Percentiles rank a stretch among this genome's conserved stretches.
These are phyloP conservation scores for Volvariella volvacea DNA, from an alignment of 1,284 basidiomycete genomes.

Conservation along the genomic window DNA sequence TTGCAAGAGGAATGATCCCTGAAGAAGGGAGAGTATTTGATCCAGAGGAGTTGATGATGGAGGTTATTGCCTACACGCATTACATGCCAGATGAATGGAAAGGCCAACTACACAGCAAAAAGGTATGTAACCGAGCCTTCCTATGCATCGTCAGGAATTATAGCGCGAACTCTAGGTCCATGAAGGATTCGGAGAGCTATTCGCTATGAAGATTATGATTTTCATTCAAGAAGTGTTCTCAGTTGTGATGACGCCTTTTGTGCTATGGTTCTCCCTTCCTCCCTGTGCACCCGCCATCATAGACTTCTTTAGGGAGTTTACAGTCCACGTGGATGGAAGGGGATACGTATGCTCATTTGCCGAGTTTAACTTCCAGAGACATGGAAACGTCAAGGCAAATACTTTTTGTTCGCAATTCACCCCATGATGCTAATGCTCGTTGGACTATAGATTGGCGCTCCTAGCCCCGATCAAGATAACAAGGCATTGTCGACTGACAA, in stretches of 20 bases:
- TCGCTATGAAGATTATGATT: conserved; percentile 82
- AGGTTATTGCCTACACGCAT: conserved; percentile 90
- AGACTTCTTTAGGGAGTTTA: conserved; percentile 96
- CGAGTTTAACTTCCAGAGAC: conserved; percentile 93
- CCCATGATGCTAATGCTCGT: conserved; percentile 37
- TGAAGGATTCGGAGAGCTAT: conserved; percentile 82
- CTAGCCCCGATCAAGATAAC: conserved; percentile 67
- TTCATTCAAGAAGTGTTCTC: conserved; percentile 87
- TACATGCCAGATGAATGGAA: conserved; percentile 95
- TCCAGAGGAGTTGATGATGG: conserved; percentile 86
- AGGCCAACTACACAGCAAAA: conserved; percentile 82
- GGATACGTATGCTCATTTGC: conserved; percentile 98
- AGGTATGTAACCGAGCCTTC: conserved; percentile 40
- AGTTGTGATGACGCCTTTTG: conserved; percentile 90
- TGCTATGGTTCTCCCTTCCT: conserved; percentile 90
- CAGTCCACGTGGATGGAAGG: conserved; percentile 91
- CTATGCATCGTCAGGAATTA: conserved; percentile 2
- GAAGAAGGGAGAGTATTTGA: conserved; percentile 93
- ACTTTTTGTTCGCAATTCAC: not conserved
- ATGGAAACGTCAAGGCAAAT: conserved; percentile 78
- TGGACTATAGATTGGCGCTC: conserved; percentile 36
- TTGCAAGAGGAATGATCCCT: conserved; percentile 91
- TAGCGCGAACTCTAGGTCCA: conserved; percentile 55
- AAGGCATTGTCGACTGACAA: conserved; percentile 81
- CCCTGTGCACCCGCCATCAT: conserved; percentile 83